These are phyloP conservation scores for Yueomyces sp. DNA, from an alignment of 805 yeast genomes.

Conservation along the genomic window DNA sequence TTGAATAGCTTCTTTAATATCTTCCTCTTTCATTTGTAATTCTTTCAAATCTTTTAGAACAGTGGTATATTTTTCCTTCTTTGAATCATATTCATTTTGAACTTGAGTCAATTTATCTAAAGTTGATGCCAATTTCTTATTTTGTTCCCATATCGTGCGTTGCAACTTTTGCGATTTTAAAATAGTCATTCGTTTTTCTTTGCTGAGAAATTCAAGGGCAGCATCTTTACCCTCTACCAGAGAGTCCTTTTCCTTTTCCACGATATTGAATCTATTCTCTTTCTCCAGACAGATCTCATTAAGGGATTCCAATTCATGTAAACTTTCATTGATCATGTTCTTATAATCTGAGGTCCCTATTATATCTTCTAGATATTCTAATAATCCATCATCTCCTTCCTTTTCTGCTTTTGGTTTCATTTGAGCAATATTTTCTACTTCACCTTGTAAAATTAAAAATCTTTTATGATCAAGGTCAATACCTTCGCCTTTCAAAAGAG, in stretches of 20 bases:
- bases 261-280: slow-evolving; percentile 64
- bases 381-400: slow-evolving; percentile 82
- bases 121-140: slow-evolving; percentile 28
- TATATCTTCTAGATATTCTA: slow-evolving; percentile 91
- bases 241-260: slow-evolving; percentile 55
- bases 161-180: slow-evolving; percentile 48
- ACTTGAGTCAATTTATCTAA: slow-evolving; percentile 27
- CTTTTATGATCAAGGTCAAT: slow-evolving; percentile 92
- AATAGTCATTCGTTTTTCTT: slow-evolving; percentile 47
- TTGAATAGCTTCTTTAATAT: background rate
- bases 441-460: slow-evolving; percentile 91
- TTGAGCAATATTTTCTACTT: slow-evolving; percentile 94
- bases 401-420: slow-evolving; percentile 96
- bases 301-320: slow-evolving; percentile 50
- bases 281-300: slow-evolving; percentile 75
- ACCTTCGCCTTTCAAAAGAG: slow-evolving; percentile 62
- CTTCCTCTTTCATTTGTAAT: slow-evolving; percentile 10
- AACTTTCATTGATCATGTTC: slow-evolving; percentile 51
- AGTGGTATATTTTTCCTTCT: slow-evolving; percentile 29
- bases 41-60: slow-evolving; percentile 25
- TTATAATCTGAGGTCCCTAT: slow-evolving; percentile 89
- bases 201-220: slow-evolving; percentile 51
- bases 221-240: slow-evolving; percentile 53
- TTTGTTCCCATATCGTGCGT: slow-evolving; percentile 29
- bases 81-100: slow-evolving; percentile 30